A percentile compares a stretch with the other conserved stretches of the same genome.
These are phyloP conservation scores for Mortierella alpina DNA, from an alignment of 192 early-diverging fungal species.

Conservation along the genomic window DNA sequence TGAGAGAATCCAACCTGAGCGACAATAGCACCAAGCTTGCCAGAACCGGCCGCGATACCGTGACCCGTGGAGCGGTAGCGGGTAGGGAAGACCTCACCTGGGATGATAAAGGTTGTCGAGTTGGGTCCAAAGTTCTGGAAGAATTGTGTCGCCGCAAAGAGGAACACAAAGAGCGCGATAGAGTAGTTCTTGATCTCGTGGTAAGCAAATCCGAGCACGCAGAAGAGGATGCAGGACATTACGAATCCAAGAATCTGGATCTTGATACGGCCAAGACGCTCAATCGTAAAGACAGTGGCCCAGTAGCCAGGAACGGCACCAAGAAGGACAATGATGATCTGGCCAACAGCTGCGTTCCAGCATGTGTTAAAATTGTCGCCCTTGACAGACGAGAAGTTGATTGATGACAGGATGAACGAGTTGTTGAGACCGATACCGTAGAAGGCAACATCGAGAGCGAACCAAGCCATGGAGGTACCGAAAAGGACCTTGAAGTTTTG, in stretches of 20 bases:
- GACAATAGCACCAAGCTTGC: constrained; percentile 83
- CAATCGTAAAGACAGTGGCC: constrained; percentile 88
- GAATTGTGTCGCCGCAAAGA: constrained; percentile 75
- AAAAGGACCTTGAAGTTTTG: constrained; percentile 83
- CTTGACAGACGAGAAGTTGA: constrained; percentile 67
- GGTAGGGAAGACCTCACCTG: constrained; percentile 86
- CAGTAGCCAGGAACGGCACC: constrained; percentile 96
- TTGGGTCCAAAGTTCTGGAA: constrained; percentile 99
- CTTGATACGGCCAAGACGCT: constrained; percentile 85
- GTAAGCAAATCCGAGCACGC: constrained; percentile 79
- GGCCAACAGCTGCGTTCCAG: constrained; percentile 79
- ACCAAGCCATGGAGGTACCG: constrained; percentile 82
- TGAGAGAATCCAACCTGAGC: constrained; percentile 78
- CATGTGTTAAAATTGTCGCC: constrained; percentile 43
- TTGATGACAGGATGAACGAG: constrained; percentile 75
- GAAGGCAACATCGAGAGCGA: constrained; percentile 81
- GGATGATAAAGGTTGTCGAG: constrained; percentile 87
- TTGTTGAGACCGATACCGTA: constrained; percentile 89
- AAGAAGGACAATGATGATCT: constrained; percentile 87
- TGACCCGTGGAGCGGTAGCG: constrained; percentile 83
- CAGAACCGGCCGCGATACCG: constrained; percentile 83
- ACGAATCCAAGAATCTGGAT: constrained; percentile 92
- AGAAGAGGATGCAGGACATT: constrained; percentile 76
- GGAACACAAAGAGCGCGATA: constrained; percentile 65
- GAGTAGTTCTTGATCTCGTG: constrained; percentile 71